Conservation (phyloP, 257 asterid species). For the Phtheirospermum japonicum region DNA sequence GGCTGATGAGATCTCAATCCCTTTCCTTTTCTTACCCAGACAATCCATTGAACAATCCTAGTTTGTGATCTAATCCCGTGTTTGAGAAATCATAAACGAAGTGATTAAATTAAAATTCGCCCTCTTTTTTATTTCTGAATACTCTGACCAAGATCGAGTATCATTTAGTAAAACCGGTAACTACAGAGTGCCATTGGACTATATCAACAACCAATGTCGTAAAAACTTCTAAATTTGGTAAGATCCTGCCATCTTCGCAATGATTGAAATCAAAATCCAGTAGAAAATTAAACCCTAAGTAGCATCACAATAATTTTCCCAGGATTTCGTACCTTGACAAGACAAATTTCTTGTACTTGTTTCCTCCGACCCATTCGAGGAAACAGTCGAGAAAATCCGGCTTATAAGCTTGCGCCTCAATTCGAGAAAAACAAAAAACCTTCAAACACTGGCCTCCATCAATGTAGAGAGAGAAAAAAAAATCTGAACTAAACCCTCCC, state of each 20-base stretch:
- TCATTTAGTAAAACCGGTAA: not conserved
- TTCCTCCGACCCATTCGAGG: slow-evolving; percentile 39
- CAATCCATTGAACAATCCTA: slow-evolving; percentile 42
- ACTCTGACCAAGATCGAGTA: too few species aligned
- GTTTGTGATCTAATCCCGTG: slow-evolving; percentile 5
- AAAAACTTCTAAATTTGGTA: slow-evolving; percentile 20
- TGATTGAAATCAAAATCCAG: slow-evolving; percentile 23
- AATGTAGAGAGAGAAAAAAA: slow-evolving; percentile 20
- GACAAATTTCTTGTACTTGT: slow-evolving; percentile 32
- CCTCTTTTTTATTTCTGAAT: too few species aligned
- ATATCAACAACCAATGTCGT: not conserved
- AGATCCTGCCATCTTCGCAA: slow-evolving; percentile 38
- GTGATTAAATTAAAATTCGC: slow-evolving; percentile 10
- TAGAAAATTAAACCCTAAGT: slow-evolving; percentile 11
- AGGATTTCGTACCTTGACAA: slow-evolving; percentile 36
- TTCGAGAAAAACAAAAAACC: slow-evolving; percentile 9
- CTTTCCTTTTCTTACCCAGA: slow-evolving; percentile 78
- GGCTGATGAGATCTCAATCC: slow-evolving; percentile 43
- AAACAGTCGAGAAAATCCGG: slow-evolving; percentile 15
- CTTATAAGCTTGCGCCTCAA: slow-evolving; percentile 21
- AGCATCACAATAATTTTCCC: slow-evolving; percentile 3
- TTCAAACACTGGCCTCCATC: slow-evolving; percentile 9
- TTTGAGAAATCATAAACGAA: slow-evolving; percentile 18
- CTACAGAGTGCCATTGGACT: slow-evolving; percentile 19
- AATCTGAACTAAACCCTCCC: slow-evolving; percentile 25